Conservation (phyloP, 139 green algal genomes). For the Microglena sp. region DNA sequence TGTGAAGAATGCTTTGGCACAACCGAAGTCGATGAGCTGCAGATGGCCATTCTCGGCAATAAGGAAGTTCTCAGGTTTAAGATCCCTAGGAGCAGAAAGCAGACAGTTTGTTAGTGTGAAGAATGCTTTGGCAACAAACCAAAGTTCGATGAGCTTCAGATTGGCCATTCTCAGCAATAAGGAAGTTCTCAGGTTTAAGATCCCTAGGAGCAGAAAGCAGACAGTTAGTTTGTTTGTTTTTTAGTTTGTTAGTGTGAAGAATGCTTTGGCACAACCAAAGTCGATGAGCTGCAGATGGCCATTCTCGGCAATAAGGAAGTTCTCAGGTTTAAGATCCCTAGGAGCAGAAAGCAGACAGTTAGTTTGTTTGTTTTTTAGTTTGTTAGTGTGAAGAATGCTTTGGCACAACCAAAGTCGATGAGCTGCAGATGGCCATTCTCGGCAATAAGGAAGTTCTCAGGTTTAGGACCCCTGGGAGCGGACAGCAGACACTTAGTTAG, state of each 20-base stretch:
- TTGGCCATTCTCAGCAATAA: neutral
- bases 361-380: too few species aligned
- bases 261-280: constrained; percentile 73
- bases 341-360: too few species aligned
- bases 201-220: too few species aligned
- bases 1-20: constrained; percentile 45
- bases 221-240: too few species aligned
- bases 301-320: constrained; percentile 65
- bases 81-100: constrained; percentile 46
- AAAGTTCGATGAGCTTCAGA: too few species aligned
- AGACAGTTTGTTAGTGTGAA: too few species aligned
- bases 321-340: constrained; percentile 88
- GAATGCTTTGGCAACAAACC: neutral
- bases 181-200: too few species aligned
- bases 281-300: constrained; percentile 88
- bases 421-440: constrained; percentile 74
- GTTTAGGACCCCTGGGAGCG: constrained; percentile 74
- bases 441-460: constrained; percentile 85
- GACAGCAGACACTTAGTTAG: too few species aligned
- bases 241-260: too few species aligned
- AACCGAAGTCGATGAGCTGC: constrained; percentile 91
- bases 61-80: constrained; percentile 92
- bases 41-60: constrained; percentile 64
- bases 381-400: constrained; percentile 25
- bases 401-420: constrained; percentile 87